A percentile compares a stretch with the other conserved stretches of the same genome.
Evolutionary conservation across 2,329 filamentous ascomycete genomes (phyloP).

Genomic region (Claviceps sp.): DNA sequence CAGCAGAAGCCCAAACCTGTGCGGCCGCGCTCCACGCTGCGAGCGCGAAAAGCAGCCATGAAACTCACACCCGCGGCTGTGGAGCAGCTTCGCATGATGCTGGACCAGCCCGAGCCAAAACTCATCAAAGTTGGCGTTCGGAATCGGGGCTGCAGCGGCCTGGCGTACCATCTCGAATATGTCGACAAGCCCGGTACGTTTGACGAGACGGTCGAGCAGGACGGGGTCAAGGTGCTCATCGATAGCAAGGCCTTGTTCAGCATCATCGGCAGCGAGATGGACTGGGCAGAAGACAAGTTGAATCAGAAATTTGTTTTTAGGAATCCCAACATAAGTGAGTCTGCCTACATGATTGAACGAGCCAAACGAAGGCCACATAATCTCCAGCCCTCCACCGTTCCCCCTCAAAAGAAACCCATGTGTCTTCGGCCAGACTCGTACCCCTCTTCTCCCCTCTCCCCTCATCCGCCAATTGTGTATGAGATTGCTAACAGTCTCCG

Average conservation of each 20-base stretch:
- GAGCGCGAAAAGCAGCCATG: constrained; percentile 80
- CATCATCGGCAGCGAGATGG: constrained; percentile 98
- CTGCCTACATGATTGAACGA: constrained; percentile 23
- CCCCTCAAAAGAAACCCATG: too few relatives aligned
- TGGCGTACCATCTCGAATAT: constrained; percentile 89
- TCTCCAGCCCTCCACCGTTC: too few relatives aligned
- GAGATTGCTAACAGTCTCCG: constrained; percentile 5
- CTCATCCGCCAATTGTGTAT: constrained; percentile 13
- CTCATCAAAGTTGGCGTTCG: constrained; percentile 89
- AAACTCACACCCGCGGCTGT: constrained; percentile 71
- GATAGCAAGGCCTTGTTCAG: constrained; percentile 96
- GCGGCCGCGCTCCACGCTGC: constrained; percentile 23
- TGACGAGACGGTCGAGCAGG: constrained; percentile 88
- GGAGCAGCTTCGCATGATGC: constrained; percentile 59
- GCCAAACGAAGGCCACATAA: too few relatives aligned
- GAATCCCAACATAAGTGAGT: constrained; percentile 95
- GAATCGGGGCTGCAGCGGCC: constrained; percentile 84
- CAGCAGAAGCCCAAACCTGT: constrained; percentile 40
- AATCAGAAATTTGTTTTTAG: constrained; percentile 86
- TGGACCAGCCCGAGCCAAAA: constrained; percentile 80
- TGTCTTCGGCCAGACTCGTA: neutral
- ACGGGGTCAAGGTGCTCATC: constrained; percentile 88
- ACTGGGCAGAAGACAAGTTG: constrained; percentile 93
- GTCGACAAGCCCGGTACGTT: constrained; percentile 81
- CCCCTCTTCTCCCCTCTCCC: constrained; percentile 9